Evolutionary conservation across 257 asterid genomes (phyloP).

Genomic region (Solanum gandarillasii): DNA sequence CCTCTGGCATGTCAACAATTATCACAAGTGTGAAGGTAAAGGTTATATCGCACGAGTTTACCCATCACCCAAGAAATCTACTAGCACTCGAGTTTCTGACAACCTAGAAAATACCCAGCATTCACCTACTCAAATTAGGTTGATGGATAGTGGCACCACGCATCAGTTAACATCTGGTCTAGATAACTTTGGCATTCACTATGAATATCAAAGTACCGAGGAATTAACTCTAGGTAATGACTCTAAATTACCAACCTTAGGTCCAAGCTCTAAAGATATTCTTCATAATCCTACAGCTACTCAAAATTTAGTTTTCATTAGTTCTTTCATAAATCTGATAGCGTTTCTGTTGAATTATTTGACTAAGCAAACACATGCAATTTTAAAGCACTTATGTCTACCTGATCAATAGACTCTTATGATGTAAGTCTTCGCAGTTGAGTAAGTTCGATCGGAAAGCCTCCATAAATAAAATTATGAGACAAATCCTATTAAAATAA

Average conservation of each 20-base stretch:
- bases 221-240: background rate
- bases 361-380: conserved; percentile 65
- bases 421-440: conserved; percentile 39
- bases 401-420: conserved; percentile 34
- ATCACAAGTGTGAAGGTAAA: background rate
- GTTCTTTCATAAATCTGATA: background rate
- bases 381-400: conserved; percentile 51
- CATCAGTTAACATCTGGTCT: background rate
- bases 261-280: background rate
- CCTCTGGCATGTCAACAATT: background rate
- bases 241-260: background rate
- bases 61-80: background rate
- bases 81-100: background rate
- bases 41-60: background rate
- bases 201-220: background rate
- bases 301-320: background rate
- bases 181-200: background rate
- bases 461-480: conserved; percentile 45
- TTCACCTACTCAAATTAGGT: background rate
- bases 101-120: background rate
- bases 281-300: background rate
- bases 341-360: background rate
- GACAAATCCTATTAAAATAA: conserved; percentile 86
- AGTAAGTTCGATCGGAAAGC: conserved; percentile 48
- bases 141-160: background rate